These are phyloP conservation scores for Picochlorum sp. DNA, from an alignment of 139 green algal species.

Conservation along the genomic window DNA sequence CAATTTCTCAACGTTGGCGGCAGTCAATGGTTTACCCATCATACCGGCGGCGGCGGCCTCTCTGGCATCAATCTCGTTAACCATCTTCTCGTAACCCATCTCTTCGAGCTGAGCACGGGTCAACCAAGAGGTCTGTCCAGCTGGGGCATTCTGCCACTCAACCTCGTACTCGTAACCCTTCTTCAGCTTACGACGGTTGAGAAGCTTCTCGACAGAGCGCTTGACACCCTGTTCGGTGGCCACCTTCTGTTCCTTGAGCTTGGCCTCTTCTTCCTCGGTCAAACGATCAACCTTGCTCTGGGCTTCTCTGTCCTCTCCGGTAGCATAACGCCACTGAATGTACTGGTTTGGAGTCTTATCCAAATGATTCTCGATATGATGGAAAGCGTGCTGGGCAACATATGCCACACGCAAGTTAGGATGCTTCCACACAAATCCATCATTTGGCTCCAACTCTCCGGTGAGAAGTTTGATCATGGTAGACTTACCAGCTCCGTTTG, in stretches of 20 bases:
- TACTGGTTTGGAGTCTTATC: constrained; percentile 57
- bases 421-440: constrained; percentile 78
- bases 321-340: constrained; percentile 88
- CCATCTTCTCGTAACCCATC: constrained; percentile 79
- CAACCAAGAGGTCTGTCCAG: constrained; percentile 58
- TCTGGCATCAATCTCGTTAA: constrained; percentile 81
- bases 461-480: constrained; percentile 85
- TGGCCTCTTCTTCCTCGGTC: constrained; percentile 77
- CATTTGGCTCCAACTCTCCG: constrained; percentile 65
- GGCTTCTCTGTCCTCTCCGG: constrained; percentile 82
- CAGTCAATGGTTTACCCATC: constrained; percentile 73
- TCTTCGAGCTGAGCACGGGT: constrained; percentile 67
- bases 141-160: constrained; percentile 32
- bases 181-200: constrained; percentile 72
- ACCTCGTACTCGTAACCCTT: constrained; percentile 79
- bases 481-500: constrained; percentile 88
- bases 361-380: constrained; percentile 73
- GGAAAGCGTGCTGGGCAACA: constrained; percentile 93
- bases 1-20: constrained; percentile 79
- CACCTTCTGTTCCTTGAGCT: constrained; percentile 60
- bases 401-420: constrained; percentile 91
- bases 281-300: constrained; percentile 59
- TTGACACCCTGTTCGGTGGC: constrained; percentile 33
- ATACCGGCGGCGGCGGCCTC: constrained; percentile 77
- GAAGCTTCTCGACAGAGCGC: constrained; percentile 56